Conservation (phyloP, 345 rosid species). For the Gossypium rotundifolium region DNA sequence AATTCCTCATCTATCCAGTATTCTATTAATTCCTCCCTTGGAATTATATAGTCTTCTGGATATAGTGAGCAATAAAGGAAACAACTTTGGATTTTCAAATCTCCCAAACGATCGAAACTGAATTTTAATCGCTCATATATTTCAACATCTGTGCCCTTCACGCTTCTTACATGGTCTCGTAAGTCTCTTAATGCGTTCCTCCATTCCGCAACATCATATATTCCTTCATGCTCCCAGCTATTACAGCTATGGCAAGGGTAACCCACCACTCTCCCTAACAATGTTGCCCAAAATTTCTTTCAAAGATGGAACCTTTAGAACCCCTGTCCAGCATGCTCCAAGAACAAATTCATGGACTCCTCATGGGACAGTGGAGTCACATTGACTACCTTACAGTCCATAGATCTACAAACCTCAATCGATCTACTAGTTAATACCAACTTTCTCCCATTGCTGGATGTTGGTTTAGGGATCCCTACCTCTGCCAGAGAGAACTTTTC, state of each 20-base stretch:
- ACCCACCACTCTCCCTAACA: rapidly evolving
- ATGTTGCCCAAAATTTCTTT: too few relatives aligned
- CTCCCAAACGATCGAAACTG: constrained; percentile 15
- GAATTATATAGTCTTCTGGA: too few relatives aligned
- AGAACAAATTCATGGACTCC: not conserved
- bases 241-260: too few relatives aligned
- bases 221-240: too few relatives aligned
- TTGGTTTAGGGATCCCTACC: too few relatives aligned
- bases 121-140: not conserved
- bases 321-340: not conserved
- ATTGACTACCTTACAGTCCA: not conserved
- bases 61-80: too few relatives aligned
- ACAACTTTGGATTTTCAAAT: too few relatives aligned
- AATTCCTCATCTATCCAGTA: too few relatives aligned
- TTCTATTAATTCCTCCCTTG: too few relatives aligned
- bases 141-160: not conserved
- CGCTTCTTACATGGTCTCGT: not conserved
- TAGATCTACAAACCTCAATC: not conserved
- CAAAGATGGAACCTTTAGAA: not conserved
- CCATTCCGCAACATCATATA: not conserved
- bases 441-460: too few relatives aligned
- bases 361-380: not conserved
- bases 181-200: not conserved
- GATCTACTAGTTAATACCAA: not conserved
- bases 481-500: too few relatives aligned